Conservation (phyloP, 164 flowering plant genomes). For the Dillenia turbinata region DNA sequence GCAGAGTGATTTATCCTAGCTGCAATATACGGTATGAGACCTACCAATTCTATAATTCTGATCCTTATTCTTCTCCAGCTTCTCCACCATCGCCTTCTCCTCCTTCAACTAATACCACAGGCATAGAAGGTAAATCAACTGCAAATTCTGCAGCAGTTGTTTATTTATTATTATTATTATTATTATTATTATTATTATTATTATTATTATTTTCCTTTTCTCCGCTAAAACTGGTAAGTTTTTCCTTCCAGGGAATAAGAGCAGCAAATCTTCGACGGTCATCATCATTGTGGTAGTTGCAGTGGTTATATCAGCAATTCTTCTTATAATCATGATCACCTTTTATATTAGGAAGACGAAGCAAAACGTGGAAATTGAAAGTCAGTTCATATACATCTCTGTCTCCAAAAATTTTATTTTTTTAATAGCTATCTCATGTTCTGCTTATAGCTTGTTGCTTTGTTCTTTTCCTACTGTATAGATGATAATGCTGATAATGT, state of each 20-base stretch:
- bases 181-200: too few relatives aligned
- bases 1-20: constrained; percentile 21
- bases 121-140: background rate
- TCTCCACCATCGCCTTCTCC: constrained; percentile 5
- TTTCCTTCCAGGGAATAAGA: too few relatives aligned
- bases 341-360: constrained; percentile 2
- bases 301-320: background rate
- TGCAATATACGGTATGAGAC: constrained; percentile 37
- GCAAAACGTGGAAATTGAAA: background rate
- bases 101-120: background rate
- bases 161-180: too few relatives aligned
- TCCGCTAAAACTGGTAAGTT: too few relatives aligned
- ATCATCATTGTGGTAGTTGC: constrained; percentile 1
- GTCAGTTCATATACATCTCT: background rate
- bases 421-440: background rate
- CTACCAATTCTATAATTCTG: constrained; percentile 16
- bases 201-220: too few relatives aligned
- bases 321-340: background rate
- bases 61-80: constrained; percentile 3
- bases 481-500: too few relatives aligned
- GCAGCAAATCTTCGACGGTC: too few relatives aligned
- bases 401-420: too few relatives aligned
- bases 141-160: too few relatives aligned
- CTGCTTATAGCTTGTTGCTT: background rate
- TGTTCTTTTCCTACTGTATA: background rate